phyloP scores from a whole-genome alignment of 345 rosid species.

The Ricinus communis region DNA sequence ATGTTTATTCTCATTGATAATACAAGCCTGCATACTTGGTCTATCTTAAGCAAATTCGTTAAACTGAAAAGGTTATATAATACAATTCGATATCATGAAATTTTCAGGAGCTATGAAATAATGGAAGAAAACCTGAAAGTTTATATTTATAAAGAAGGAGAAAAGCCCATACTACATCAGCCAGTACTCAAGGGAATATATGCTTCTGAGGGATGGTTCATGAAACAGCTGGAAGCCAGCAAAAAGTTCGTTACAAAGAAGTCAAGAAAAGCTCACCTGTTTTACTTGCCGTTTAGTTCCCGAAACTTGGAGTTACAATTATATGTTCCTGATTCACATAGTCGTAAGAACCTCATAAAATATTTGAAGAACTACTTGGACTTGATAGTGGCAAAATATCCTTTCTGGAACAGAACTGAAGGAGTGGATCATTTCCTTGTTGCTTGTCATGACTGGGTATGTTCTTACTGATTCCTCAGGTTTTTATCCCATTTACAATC shows the following conservation, averaged over 20 bases:
- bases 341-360: conserved; percentile 53
- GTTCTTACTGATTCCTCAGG: conserved; percentile 17
- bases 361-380: conserved; percentile 65
- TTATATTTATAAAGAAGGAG: conserved; percentile 83
- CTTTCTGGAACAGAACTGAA: conserved; percentile 84
- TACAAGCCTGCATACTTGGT: not conserved
- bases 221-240: conserved; percentile 74
- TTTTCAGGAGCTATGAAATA: conserved; percentile 85
- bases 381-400: conserved; percentile 56
- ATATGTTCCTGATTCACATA: conserved; percentile 73
- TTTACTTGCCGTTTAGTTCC: conserved; percentile 91
- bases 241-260: conserved; percentile 60
- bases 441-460: conserved; percentile 99
- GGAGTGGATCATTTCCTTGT: conserved; percentile 94
- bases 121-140: conserved; percentile 86
- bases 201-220: conserved; percentile 99
- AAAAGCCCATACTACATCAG: conserved; percentile 66
- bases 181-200: conserved; percentile 83
- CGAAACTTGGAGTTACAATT: conserved; percentile 68
- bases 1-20: not conserved
- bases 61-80: no score
- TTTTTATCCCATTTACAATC: conserved; percentile 1
- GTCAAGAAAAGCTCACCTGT: conserved; percentile 73
- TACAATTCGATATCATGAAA: conserved; percentile 1
- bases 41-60: not conserved